A percentile compares a stretch with the other conserved stretches of the same genome.
Conservation (phyloP, 1,284 basidiomycete genomes). For the Irpex sp. region DNA sequence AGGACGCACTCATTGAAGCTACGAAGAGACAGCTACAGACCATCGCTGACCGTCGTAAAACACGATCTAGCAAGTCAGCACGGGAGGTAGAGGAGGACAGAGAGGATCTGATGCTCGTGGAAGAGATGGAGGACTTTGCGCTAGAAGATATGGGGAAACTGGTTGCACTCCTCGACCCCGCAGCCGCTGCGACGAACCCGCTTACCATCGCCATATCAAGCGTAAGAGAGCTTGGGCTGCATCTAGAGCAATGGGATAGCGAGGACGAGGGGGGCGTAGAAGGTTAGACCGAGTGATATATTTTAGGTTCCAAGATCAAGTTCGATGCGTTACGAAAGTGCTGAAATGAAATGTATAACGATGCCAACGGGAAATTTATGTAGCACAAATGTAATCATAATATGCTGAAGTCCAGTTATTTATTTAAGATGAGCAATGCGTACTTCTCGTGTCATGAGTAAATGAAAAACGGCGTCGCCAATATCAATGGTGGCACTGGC, state of each 20-base stretch:
- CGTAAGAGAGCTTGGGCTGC: constrained; percentile 63
- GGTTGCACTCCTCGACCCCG: constrained; percentile 46
- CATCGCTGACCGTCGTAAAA: constrained; percentile 63
- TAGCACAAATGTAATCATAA: neutral
- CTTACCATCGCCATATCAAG: constrained; percentile 66
- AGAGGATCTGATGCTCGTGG: constrained; percentile 65
- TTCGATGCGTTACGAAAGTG: neutral
- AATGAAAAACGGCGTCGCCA: no score
- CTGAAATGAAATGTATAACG: neutral
- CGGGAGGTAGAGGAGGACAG: constrained; percentile 49
- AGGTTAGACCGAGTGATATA: neutral
- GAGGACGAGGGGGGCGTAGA: constrained; percentile 32
- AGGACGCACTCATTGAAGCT: constrained; percentile 55
- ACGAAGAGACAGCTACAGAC: constrained; percentile 65
- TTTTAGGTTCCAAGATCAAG: no score
- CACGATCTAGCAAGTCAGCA: constrained; percentile 39
- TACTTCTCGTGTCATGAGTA: no score
- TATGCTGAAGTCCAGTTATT: neutral
- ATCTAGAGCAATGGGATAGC: constrained; percentile 40
- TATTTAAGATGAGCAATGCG: neutral
- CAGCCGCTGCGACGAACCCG: constrained; percentile 38
- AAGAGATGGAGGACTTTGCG: constrained; percentile 74
- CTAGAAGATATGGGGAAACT: constrained; percentile 72
- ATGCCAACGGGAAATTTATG: neutral
- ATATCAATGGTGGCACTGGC: no score